Evolutionary conservation across 805 yeast species (phyloP).

Genomic region (Scheffersomyces spartinae): DNA sequence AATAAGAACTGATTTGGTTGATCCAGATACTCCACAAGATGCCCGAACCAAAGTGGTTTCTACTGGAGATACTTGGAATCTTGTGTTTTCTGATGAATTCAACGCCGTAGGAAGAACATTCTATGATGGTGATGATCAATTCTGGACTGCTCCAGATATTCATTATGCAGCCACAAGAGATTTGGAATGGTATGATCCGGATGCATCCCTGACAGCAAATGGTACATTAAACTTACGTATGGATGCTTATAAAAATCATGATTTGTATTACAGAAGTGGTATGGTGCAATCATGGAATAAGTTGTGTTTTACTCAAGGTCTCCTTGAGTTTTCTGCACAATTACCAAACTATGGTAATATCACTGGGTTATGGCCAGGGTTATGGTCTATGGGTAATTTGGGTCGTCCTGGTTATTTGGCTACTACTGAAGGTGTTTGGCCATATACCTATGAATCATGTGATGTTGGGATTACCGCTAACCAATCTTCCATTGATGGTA

Average conservation of each 20-base stretch:
- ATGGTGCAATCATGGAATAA: slow-evolving; percentile 92
- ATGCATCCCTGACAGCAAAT: slow-evolving; percentile 65
- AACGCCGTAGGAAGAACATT: slow-evolving; percentile 83
- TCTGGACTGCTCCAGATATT: slow-evolving; percentile 76
- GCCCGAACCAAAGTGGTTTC: slow-evolving; percentile 38
- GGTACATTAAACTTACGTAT: slow-evolving; percentile 60
- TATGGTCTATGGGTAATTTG: slow-evolving; percentile 89
- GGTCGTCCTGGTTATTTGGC: slow-evolving; percentile 88
- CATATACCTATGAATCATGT: slow-evolving; percentile 76
- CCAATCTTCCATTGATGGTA: slow-evolving; percentile 84
- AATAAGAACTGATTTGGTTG: slow-evolving; percentile 50
- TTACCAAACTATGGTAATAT: slow-evolving; percentile 72
- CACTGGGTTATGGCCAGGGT: slow-evolving; percentile 91
- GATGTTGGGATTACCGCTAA: slow-evolving; percentile 94
- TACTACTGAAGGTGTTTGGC: slow-evolving; percentile 91
- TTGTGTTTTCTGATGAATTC: slow-evolving; percentile 88
- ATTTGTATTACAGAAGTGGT: slow-evolving; percentile 75
- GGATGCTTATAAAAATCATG: slow-evolving; percentile 78
- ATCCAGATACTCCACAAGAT: slow-evolving; percentile 56
- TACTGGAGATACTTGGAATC: slow-evolving; percentile 57
- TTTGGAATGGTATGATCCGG: slow-evolving; percentile 93
- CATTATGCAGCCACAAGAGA: slow-evolving; percentile 83
- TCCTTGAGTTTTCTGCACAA: slow-evolving; percentile 61
- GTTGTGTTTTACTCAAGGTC: slow-evolving; percentile 80
- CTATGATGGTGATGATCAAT: slow-evolving; percentile 85